Base-by-base conservation (phyloP, 2,329 filamentous ascomycete genomes). In the Trichoderma sp. region DNA sequence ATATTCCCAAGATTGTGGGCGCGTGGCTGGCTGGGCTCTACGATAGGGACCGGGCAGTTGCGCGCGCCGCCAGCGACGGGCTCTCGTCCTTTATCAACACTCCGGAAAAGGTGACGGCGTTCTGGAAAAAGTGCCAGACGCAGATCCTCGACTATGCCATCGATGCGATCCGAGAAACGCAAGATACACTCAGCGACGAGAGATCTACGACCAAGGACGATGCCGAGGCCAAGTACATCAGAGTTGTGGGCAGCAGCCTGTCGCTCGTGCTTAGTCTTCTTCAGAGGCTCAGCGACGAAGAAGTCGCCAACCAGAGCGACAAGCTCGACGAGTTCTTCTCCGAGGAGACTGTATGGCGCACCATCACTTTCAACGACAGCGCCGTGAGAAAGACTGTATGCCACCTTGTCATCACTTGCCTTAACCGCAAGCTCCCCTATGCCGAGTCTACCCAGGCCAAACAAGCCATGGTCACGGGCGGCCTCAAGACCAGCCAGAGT, bases 1-100 rank as follows among this genome's bases (percentile, higher is more conserved):
- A 93, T 79, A 88, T 99, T 77, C 91, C 94, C 14, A 91, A 90
- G 76, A 88, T 97, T 45, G 92, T 97, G 63, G 95, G 93, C 11
- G 89, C 94, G n/a, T 99, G 97, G 97, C 89, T 98, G 14, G 93
- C 94, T 8, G 97, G 96, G 1, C 90, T 93, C 2, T 97, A 95
- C 81, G 97, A 99, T 83, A 93, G 91, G 78, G 96, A 99, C 81
- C 91, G 92, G 74, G 88, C 89, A 21, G 95, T 95, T 16, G 88
- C 93, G 8, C 91, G 92, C 75, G 91, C 94, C n/a, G 95, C 95
- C 2, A 89, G 90, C 75, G 92, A 96, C 63, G 93, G 95, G 0
- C 87, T 98, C 21, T 89, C 90, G 0, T 89, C 89, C 3, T 94
- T 98, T 56, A 93, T 98, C 74, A 89, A 90, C 24, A 95, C 93